phyloP scores from a whole-genome alignment of 805 yeast species.

The Metschnikowia vanudenii region DNA sequence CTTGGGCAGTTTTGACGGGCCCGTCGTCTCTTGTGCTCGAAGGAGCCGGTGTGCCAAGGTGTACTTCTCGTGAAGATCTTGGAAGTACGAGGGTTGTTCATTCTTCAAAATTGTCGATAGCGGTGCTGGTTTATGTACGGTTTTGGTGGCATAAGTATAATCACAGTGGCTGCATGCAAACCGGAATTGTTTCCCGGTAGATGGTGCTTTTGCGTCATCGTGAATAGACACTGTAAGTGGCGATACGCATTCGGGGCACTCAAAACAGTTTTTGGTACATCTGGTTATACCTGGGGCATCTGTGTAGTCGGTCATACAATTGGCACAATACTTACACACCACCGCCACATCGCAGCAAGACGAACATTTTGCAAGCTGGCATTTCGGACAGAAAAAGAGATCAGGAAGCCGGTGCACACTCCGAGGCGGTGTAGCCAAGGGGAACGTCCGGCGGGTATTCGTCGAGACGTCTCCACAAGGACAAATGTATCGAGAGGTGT shows the following conservation, averaged over 20 bases:
- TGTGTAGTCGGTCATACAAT: constrained; percentile 37
- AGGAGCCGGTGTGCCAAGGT: constrained; percentile 5
- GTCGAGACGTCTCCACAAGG: constrained; percentile 12
- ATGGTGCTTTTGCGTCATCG: constrained; percentile 14
- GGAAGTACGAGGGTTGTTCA: constrained; percentile 13
- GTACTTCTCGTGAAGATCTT: constrained; percentile 12
- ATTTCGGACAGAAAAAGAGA: constrained; percentile 37
- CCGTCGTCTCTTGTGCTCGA: not conserved
- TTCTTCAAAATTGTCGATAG: constrained; percentile 15
- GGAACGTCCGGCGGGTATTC: constrained; percentile 6
- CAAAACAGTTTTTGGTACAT: constrained; percentile 41
- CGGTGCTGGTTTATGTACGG: constrained; percentile 19
- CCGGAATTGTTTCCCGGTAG: constrained; percentile 12
- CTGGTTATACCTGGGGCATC: constrained; percentile 19
- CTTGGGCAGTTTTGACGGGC: not conserved
- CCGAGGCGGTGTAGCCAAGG: not conserved
- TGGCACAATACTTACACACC: constrained; percentile 35
- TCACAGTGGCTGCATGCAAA: constrained; percentile 17
- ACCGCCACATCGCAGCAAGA: constrained; percentile 27
- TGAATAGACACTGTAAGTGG: constrained; percentile 24
- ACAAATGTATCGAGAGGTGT: constrained; percentile 15
- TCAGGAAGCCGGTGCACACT: constrained; percentile 23
- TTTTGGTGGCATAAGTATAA: constrained; percentile 15
- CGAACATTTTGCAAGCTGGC: constrained; percentile 31
- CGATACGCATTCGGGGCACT: constrained; percentile 37